Evolutionary conservation across 1,284 basidiomycete species (phyloP).

Genomic region (Malassezia psittaci): DNA sequence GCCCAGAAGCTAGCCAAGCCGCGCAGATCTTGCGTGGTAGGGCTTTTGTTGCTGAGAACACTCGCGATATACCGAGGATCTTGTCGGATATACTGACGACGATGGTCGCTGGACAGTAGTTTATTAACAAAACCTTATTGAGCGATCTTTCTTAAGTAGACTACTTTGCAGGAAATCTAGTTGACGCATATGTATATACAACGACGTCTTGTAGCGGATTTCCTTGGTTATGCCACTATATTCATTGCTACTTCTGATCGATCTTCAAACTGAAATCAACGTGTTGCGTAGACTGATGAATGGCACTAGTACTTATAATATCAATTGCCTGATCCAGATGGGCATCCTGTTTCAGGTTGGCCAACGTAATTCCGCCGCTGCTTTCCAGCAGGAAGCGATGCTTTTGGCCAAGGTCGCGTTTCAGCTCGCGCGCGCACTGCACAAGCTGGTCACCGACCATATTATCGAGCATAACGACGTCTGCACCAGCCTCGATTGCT

Average conservation of each 20-base stretch:
- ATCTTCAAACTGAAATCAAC: conserved; percentile 46
- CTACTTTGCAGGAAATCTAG: too few species aligned
- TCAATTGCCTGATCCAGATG: conserved; percentile 44
- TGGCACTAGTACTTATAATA: conserved; percentile 40
- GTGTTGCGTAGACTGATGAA: conserved; percentile 46
- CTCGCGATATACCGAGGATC: conserved; percentile 35
- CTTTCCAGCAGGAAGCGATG: conserved; percentile 35
- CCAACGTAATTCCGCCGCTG: conserved; percentile 40
- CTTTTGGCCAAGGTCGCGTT: conserved; percentile 17
- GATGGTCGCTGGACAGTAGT: conserved; percentile 17
- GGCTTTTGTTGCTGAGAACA: conserved; percentile 34
- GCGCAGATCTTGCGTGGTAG: conserved; percentile 33
- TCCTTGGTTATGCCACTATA: too few species aligned
- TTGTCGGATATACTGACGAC: conserved; percentile 37
- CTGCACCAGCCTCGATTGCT: conserved; percentile 88
- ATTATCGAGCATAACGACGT: conserved; percentile 89
- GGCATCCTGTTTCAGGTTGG: conserved; percentile 28
- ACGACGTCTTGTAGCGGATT: too few species aligned
- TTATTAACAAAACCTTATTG: too few species aligned
- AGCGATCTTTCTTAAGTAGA: too few species aligned
- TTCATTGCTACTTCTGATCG: conserved; percentile 17
- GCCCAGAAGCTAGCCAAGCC: conserved; percentile 25
- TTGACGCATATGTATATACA: too few species aligned
- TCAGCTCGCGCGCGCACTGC: conserved; percentile 26
- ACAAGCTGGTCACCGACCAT: conserved; percentile 37